A percentile compares a stretch with the other conserved stretches of the same genome.
These are phyloP conservation scores for Periglandula ipomoeae DNA, from an alignment of 2,329 filamentous ascomycete species.

Conservation along the genomic window DNA sequence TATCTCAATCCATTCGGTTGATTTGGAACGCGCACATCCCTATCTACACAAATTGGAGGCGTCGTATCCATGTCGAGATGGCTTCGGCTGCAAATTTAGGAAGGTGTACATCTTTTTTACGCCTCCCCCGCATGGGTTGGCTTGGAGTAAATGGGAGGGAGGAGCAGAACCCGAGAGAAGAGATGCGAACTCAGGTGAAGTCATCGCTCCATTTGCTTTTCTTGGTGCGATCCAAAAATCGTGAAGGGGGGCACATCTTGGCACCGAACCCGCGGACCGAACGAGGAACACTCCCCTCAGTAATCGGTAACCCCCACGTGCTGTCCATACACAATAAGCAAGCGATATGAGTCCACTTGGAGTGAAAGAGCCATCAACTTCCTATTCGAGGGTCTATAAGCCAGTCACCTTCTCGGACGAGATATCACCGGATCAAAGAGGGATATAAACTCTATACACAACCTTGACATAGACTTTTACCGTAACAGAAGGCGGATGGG, in stretches of 20 bases:
- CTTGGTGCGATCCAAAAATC: neutral
- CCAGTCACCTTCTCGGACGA: neutral
- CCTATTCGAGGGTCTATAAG: neutral
- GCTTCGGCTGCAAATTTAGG: no score
- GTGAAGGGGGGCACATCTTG: no score
- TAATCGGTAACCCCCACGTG: neutral
- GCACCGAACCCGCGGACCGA: no score
- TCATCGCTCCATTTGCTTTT: neutral
- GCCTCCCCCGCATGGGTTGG: neutral
- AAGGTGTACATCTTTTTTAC: neutral
- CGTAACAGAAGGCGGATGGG: neutral
- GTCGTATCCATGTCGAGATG: no score
- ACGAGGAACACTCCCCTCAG: no score
- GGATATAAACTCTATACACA: neutral
- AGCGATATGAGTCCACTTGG: no score
- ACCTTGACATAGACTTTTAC: neutral
- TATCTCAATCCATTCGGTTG: neutral
- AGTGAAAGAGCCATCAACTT: no score
- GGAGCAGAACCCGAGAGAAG: no score
- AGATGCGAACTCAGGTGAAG: no score
- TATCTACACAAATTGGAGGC: neutral
- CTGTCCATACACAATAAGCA: no score
- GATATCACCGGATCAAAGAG: neutral
- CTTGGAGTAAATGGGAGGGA: neutral
- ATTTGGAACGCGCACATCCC: neutral